Conservation (phyloP, 441 rosid genomes). For the Brassica hybrid region DNA sequence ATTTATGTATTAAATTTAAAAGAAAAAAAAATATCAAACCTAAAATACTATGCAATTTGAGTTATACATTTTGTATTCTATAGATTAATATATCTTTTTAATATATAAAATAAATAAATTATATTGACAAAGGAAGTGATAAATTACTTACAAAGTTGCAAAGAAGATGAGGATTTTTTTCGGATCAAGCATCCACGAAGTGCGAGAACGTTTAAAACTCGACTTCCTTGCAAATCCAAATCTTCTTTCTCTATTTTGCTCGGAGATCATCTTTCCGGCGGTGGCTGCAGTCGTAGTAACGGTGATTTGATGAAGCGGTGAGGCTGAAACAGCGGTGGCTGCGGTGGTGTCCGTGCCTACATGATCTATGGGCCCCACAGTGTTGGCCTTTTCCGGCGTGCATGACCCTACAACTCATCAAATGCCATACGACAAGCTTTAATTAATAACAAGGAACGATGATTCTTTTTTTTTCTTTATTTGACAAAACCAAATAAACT, state of each 20-base stretch:
- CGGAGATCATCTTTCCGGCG: slow-evolving; percentile 46
- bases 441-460: slow-evolving; percentile 20
- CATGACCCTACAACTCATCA: slow-evolving; percentile 48
- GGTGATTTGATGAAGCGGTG: slow-evolving; percentile 77
- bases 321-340: slow-evolving; percentile 28
- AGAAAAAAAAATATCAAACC: background rate
- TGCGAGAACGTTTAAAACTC: slow-evolving; percentile 61
- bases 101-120: background rate
- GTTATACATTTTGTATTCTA: background rate
- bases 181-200: slow-evolving; percentile 75
- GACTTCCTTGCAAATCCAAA: slow-evolving; percentile 55
- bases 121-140: background rate
- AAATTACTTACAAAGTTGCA: slow-evolving; percentile 76
- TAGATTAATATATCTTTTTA: background rate
- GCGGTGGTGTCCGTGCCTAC: slow-evolving; percentile 14
- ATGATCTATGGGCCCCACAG: slow-evolving; percentile 28
- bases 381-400: slow-evolving; percentile 56
- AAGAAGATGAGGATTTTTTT: slow-evolving; percentile 82
- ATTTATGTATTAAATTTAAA: background rate
- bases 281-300: slow-evolving; percentile 49
- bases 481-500: slow-evolving; percentile 19
- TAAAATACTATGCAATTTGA: background rate
- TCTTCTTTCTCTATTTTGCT: slow-evolving; percentile 54
- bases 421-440: slow-evolving; percentile 29
- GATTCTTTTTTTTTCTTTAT: slow-evolving; percentile 26